A percentile compares a stretch with the other conserved stretches of the same genome.
Conservation (phyloP, 805 yeast genomes). For the Diddensiella transvaalensis region DNA sequence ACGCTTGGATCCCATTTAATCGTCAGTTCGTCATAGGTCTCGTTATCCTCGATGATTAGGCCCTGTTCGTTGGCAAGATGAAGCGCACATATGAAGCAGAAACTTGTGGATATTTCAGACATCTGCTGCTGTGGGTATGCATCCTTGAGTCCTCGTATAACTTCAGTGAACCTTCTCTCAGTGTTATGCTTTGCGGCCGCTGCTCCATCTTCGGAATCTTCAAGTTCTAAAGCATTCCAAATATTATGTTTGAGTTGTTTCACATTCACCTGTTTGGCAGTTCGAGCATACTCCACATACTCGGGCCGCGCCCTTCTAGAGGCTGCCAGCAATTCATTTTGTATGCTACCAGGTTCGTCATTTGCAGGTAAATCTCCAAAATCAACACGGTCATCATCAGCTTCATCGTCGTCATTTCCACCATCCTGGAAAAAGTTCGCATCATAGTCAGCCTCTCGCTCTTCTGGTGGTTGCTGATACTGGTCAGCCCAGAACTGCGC, state of each 20-base stretch:
- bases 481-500: slow-evolving; percentile 73
- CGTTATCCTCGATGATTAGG: slow-evolving; percentile 49
- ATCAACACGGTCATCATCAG: slow-evolving; percentile 36
- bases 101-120: slow-evolving; percentile 75
- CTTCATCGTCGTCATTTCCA: slow-evolving; percentile 34
- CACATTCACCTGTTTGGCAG: slow-evolving; percentile 78
- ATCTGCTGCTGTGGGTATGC: slow-evolving; percentile 55
- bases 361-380: slow-evolving; percentile 15
- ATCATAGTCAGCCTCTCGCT: slow-evolving; percentile 30
- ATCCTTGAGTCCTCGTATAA: slow-evolving; percentile 47
- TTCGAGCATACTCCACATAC: slow-evolving; percentile 56
- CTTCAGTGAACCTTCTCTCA: slow-evolving; percentile 40
- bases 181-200: slow-evolving; percentile 18
- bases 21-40: slow-evolving; percentile 33
- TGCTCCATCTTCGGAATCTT: slow-evolving; percentile 15
- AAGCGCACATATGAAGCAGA: slow-evolving; percentile 75
- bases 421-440: slow-evolving; percentile 35
- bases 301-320: slow-evolving; percentile 28
- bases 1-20: slow-evolving; percentile 24
- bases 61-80: slow-evolving; percentile 89
- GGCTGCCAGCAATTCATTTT: slow-evolving; percentile 5
- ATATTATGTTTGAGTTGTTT: slow-evolving; percentile 66
- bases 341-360: neutral
- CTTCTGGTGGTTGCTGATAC: slow-evolving; percentile 28
- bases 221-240: slow-evolving; percentile 48